Evolutionary conservation across 2,329 filamentous ascomycete genomes (phyloP).

Genomic region (Xylaria sp.): DNA sequence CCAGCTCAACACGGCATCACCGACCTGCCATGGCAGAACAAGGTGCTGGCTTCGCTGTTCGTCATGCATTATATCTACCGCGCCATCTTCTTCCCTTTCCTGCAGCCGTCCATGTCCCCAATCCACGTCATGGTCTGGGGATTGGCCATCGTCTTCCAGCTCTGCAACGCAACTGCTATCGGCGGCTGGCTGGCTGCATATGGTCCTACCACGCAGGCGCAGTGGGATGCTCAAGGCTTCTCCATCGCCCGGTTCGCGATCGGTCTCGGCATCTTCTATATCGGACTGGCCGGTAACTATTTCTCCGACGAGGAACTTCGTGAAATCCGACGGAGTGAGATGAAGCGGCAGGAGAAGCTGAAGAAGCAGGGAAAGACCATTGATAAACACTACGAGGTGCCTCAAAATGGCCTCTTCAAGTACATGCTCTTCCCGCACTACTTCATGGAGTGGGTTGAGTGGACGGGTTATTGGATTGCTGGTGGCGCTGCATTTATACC

Average conservation of each 20-base stretch:
- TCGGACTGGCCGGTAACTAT: slow-evolving; percentile 83
- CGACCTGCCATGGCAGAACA: slow-evolving; percentile 79
- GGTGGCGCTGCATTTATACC: slow-evolving; percentile 75
- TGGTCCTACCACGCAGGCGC: slow-evolving; percentile 70
- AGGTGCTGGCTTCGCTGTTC: slow-evolving; percentile 77
- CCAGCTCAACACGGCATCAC: slow-evolving; percentile 67
- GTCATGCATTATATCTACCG: slow-evolving; percentile 92
- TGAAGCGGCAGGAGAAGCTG: slow-evolving; percentile 64
- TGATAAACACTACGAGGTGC: slow-evolving; percentile 88
- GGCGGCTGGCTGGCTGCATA: slow-evolving; percentile 87
- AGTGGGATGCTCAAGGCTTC: slow-evolving; percentile 58
- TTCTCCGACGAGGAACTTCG: slow-evolving; percentile 91
- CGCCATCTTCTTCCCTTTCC: slow-evolving; percentile 81
- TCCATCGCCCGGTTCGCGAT: slow-evolving; percentile 61
- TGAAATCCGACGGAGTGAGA: slow-evolving; percentile 80
- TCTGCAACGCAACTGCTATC: slow-evolving; percentile 81
- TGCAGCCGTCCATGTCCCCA: slow-evolving; percentile 93
- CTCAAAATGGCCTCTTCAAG: slow-evolving; percentile 82
- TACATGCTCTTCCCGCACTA: slow-evolving; percentile 93
- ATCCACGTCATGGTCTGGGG: slow-evolving; percentile 77
- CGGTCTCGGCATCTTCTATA: slow-evolving; percentile 79
- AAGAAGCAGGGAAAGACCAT: slow-evolving; percentile 60
- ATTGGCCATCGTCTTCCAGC: slow-evolving; percentile 77
- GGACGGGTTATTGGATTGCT: slow-evolving; percentile 87
- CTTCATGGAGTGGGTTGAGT: slow-evolving; percentile 96